Evolutionary conservation across 2,329 filamentous ascomycete species (phyloP).

Genomic region (Colletotrichum siamense): DNA sequence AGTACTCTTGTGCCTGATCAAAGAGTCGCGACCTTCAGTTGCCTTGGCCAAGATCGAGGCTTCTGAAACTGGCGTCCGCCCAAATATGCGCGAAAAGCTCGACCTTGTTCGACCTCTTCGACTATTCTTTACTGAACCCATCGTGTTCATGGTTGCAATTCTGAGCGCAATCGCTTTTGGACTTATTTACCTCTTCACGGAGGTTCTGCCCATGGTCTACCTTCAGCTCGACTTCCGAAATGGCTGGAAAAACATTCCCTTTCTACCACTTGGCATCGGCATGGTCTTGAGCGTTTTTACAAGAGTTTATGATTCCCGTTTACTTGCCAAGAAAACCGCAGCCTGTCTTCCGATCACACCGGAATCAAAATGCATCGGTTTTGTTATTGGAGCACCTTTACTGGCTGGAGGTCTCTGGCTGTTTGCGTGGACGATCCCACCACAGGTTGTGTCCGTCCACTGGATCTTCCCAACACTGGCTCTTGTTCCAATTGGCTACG

Average conservation of each 20-base stretch:
- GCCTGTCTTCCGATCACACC: background rate
- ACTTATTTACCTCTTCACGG: conserved; percentile 5
- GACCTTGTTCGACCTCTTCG: background rate
- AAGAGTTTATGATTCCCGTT: background rate
- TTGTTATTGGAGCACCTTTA: conserved; percentile 45
- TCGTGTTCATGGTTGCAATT: background rate
- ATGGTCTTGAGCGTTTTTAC: background rate
- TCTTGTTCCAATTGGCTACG: conserved; percentile 49
- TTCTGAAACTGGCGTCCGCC: background rate
- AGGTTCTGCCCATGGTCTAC: background rate
- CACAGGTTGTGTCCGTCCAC: conserved; percentile 30
- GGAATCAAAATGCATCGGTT: conserved; percentile 30
- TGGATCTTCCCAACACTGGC: conserved; percentile 45
- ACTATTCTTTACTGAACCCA: conserved; percentile 4
- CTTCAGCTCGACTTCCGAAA: background rate
- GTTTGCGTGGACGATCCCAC: conserved; percentile 53
- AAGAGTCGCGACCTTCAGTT: conserved; percentile 5
- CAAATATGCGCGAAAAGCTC: background rate
- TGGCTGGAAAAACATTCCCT: background rate
- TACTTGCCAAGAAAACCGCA: background rate
- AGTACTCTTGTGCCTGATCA: background rate
- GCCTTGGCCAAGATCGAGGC: background rate
- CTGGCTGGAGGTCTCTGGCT: conserved; percentile 48
- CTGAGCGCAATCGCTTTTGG: conserved; percentile 1
- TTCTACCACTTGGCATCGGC: background rate